These are phyloP conservation scores for Aspergillus intermedius DNA, from an alignment of 2,329 filamentous ascomycete species.

Conservation along the genomic window DNA sequence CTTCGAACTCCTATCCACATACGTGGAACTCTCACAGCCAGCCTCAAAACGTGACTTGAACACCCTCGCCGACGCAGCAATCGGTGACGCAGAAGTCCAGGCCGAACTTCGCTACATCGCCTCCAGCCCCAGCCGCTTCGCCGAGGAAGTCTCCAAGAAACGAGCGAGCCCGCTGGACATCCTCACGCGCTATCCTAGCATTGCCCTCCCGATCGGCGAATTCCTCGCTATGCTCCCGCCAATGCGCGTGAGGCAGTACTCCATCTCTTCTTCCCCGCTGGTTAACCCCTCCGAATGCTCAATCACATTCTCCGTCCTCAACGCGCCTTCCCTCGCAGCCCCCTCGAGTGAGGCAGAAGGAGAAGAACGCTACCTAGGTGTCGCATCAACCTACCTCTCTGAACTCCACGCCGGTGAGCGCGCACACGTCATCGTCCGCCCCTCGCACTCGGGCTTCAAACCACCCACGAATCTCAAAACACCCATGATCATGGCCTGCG, in stretches of 20 bases:
- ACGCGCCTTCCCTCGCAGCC: slow-evolving; percentile 43
- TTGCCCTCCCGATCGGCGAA: slow-evolving; percentile 56
- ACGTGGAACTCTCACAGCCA: slow-evolving; percentile 66
- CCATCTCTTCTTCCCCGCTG: slow-evolving; percentile 68
- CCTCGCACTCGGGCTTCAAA: slow-evolving; percentile 31
- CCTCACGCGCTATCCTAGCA: slow-evolving; percentile 55
- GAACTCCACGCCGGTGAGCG: slow-evolving; percentile 29
- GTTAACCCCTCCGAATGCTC: slow-evolving; percentile 52
- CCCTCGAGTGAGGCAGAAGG: slow-evolving; percentile 25
- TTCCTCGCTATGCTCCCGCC: slow-evolving; percentile 69
- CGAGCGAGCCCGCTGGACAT: slow-evolving; percentile 56
- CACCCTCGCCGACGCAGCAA: slow-evolving; percentile 40
- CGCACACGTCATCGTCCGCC: slow-evolving; percentile 29
- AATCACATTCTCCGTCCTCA: slow-evolving; percentile 63
- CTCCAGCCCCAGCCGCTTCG: slow-evolving; percentile 35
- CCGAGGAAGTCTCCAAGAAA: slow-evolving; percentile 47
- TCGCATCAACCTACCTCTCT: slow-evolving; percentile 57
- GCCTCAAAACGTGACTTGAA: slow-evolving; percentile 60
- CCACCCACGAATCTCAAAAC: slow-evolving; percentile 27
- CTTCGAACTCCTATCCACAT: slow-evolving; percentile 58
- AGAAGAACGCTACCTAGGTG: slow-evolving; percentile 48
- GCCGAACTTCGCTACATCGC: slow-evolving; percentile 26
- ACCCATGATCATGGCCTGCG: slow-evolving; percentile 35
- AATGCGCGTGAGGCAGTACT: slow-evolving; percentile 73
- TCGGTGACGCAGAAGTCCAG: slow-evolving; percentile 45